Evolutionary conservation across 139 green algal species (phyloP), one percentile per base, ranked within the genome.

Genomic region (Chlorella sorokiniana): DNA sequence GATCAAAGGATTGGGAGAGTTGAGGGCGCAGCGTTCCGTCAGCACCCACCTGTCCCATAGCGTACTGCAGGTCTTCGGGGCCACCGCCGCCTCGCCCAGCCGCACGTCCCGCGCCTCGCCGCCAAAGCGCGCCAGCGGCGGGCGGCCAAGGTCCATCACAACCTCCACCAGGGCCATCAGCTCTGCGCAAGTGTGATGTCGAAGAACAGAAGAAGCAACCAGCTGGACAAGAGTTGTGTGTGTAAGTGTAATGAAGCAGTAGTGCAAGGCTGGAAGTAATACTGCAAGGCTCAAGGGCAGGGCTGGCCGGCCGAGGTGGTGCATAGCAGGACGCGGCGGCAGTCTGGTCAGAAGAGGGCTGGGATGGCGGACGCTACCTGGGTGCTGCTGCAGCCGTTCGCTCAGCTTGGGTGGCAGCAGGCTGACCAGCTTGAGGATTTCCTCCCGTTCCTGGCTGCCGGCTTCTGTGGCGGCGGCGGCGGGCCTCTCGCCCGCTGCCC

Each of bases 121-220:
- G 33, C 74, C 81, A 78, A 95, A 94, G 41, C 91, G 81, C 0
- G 91, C 92, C 81, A 92, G 88, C 33, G 91, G 91, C 4, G 79
- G 44, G 25, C 92, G 74, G 1, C 92, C 92, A 16, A 94, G 69
- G 81, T 94, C 89, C 59, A 94, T 82, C 0, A 95, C 81, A 8
- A 82, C 62, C 35, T 82, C 78, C 22, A 76, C 65, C 65, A 83
- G 33, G 48, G 38, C 37, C 35, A 38, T 51, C 37, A 83, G 78
- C 29, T 77, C 48, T n/a, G n/a, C n/a, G n/a, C n/a, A n/a, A n/a
- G n/a, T n/a, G n/a, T n/a, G n/a, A n/a, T n/a, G n/a, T n/a, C n/a
- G n/a, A n/a, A n/a, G n/a, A n/a, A n/a, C n/a, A n/a, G n/a, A n/a
- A n/a, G n/a, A n/a, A n/a, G n/a, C n/a, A n/a, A n/a, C n/a, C n/a